Percentiles rank a stretch among this genome's conserved stretches.
Evolutionary conservation across 257 asterid species (phyloP).

Genomic region (Lycium barbarum): DNA sequence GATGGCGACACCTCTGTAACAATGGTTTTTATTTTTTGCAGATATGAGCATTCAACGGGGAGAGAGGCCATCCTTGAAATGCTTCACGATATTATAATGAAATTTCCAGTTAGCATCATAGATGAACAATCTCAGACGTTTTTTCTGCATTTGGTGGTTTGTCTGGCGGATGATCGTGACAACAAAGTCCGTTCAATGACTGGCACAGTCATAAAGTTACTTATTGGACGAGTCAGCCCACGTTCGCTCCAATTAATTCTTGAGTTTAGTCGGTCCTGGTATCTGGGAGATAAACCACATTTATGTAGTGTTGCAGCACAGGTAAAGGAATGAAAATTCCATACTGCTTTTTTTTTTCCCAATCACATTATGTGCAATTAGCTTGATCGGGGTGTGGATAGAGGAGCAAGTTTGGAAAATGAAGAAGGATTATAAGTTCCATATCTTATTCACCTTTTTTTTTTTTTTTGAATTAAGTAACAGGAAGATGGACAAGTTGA

Average conservation of each 20-base stretch:
- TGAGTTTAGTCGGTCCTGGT: slow-evolving; percentile 79
- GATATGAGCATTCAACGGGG: slow-evolving; percentile 79
- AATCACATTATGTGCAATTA: neutral
- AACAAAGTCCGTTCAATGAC: slow-evolving; percentile 82
- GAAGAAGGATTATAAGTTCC: slow-evolving; percentile 12
- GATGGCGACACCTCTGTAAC: slow-evolving; percentile 13
- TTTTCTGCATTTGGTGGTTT: slow-evolving; percentile 71
- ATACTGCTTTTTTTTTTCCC: neutral
- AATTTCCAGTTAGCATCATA: slow-evolving; percentile 58
- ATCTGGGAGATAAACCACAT: slow-evolving; percentile 62
- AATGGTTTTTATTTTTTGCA: slow-evolving; percentile 38
- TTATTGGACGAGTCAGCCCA: slow-evolving; percentile 64
- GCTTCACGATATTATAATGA: slow-evolving; percentile 80
- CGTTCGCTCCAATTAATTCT: slow-evolving; percentile 59
- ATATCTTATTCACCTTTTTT: neutral
- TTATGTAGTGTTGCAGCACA: slow-evolving; percentile 94
- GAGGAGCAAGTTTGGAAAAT: slow-evolving; percentile 9
- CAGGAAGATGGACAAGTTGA: neutral
- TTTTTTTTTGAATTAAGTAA: neutral
- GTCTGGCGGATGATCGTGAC: slow-evolving; percentile 84
- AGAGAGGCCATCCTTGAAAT: slow-evolving; percentile 95
- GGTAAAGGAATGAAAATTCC: slow-evolving; percentile 47
- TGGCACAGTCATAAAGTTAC: slow-evolving; percentile 79
- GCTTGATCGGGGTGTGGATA: neutral
- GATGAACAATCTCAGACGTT: slow-evolving; percentile 73